These are phyloP conservation scores for Purshia tridentata DNA, from an alignment of 306 rosid species.

Conservation along the genomic window DNA sequence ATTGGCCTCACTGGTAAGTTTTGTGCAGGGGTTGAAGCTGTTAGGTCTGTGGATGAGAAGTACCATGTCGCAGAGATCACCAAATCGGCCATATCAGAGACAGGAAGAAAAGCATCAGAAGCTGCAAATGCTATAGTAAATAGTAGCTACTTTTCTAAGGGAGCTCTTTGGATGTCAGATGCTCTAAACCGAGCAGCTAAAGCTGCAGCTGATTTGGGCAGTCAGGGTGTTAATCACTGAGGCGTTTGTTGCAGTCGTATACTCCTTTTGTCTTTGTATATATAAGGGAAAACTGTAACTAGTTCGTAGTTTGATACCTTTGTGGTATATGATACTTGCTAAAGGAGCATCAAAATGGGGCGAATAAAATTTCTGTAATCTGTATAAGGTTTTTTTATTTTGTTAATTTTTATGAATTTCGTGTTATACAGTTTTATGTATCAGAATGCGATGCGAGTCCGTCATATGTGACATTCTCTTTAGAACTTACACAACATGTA, in stretches of 20 bases:
- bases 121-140: constrained; percentile 62
- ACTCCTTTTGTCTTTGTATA: constrained; percentile 14
- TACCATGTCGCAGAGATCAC: constrained; percentile 68
- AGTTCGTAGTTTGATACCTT: background rate
- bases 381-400: too few species aligned
- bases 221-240: constrained; percentile 44
- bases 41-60: constrained; percentile 58
- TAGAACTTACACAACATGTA: too few species aligned
- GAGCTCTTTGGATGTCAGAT: constrained; percentile 81
- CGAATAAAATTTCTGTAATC: too few species aligned
- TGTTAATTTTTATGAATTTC: too few species aligned
- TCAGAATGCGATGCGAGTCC: too few species aligned
- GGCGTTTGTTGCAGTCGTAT: constrained; percentile 3
- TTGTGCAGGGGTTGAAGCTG: constrained; percentile 59
- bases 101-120: constrained; percentile 72
- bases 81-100: constrained; percentile 61
- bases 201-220: constrained; percentile 75
- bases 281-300: background rate
- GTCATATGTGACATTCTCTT: too few species aligned
- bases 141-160: constrained; percentile 79
- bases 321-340: background rate
- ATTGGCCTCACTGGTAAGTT: constrained; percentile 64
- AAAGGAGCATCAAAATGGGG: background rate
- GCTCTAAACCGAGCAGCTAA: constrained; percentile 59
- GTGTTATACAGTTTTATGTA: too few species aligned